These are phyloP conservation scores for Malassezia sympodialis DNA, from an alignment of 1,284 basidiomycete genomes.

Conservation along the genomic window DNA sequence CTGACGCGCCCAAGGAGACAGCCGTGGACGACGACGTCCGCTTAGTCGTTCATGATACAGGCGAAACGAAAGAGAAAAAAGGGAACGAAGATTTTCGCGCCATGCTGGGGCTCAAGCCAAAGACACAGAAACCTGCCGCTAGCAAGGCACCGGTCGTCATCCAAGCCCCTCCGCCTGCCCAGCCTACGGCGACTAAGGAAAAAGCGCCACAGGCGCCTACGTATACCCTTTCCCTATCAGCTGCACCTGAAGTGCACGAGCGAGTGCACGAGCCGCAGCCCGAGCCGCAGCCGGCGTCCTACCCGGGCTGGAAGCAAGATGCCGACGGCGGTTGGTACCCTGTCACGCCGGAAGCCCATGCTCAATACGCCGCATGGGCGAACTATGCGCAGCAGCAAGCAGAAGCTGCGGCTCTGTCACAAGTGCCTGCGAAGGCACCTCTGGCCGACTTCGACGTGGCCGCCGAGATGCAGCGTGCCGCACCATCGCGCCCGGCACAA, in stretches of 20 bases:
- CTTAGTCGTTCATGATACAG: neutral
- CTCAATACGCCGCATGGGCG: constrained; percentile 24
- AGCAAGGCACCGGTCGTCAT: neutral
- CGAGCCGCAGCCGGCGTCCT: neutral
- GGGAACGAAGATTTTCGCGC: constrained; percentile 43
- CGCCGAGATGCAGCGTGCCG: constrained; percentile 12
- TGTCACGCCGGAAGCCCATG: constrained; percentile 43
- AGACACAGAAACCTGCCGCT: neutral
- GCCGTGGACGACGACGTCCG: constrained; percentile 5
- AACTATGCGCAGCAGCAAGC: neutral
- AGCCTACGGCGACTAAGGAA: neutral
- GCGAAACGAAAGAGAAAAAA: constrained; percentile 20
- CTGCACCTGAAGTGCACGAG: constrained; percentile 28
- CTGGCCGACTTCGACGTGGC: constrained; percentile 7
- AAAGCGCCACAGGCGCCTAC: neutral
- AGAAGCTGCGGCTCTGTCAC: neutral
- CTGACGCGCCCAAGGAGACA: neutral
- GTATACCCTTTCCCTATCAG: constrained; percentile 17
- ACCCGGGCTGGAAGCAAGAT: constrained; percentile 42
- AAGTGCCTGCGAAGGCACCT: neutral
- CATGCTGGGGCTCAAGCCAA: constrained; percentile 42
- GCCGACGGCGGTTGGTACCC: constrained; percentile 44
- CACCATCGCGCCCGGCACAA: constrained; percentile 7
- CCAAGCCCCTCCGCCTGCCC: neutral
- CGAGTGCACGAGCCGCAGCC: neutral